Percentiles rank a stretch among this genome's conserved stretches.
Conservation (phyloP, 441 rosid genomes). For the Viola pubescens region DNA sequence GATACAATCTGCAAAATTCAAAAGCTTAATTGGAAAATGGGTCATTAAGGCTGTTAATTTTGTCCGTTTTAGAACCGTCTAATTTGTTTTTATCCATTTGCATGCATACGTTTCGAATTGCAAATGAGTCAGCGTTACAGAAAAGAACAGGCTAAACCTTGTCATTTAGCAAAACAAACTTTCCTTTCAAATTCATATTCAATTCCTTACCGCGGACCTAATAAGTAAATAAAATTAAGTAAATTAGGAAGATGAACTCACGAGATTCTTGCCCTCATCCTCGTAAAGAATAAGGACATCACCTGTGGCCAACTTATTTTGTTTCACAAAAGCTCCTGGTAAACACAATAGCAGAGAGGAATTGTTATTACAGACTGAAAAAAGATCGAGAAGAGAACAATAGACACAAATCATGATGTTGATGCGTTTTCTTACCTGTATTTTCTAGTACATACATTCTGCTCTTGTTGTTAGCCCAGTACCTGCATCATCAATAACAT, state of each 20-base stretch:
- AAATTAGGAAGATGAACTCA: constrained; percentile 37
- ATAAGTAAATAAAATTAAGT: not conserved
- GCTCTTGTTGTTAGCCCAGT: constrained; percentile 70
- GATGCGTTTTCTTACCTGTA: constrained; percentile 36
- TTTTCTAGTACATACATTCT: constrained; percentile 84
- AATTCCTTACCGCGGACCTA: not conserved
- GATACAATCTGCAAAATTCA: too few relatives aligned
- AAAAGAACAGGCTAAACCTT: constrained; percentile 20
- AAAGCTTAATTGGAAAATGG: too few relatives aligned
- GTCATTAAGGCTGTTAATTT: not conserved
- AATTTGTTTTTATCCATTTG: constrained; percentile 9
- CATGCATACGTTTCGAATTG: constrained; percentile 18
- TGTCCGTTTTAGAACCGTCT: constrained; percentile 17
- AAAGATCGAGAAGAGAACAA: not conserved
- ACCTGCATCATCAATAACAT: constrained; percentile 35
- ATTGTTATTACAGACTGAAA: not conserved
- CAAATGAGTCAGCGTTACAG: constrained; percentile 11
- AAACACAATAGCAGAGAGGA: constrained; percentile 4
- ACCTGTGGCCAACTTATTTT: constrained; percentile 40
- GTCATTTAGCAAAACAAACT: constrained; percentile 43
- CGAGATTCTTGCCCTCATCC: constrained; percentile 68
- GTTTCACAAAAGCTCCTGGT: constrained; percentile 58
- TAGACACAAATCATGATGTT: not conserved
- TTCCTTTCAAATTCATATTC: constrained; percentile 15
- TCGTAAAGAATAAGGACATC: constrained; percentile 62